Percentiles rank a stretch among this genome's conserved stretches.
These are phyloP conservation scores for Trichoderma koningiopsis DNA, from an alignment of 2,329 filamentous ascomycete species.

Conservation along the genomic window DNA sequence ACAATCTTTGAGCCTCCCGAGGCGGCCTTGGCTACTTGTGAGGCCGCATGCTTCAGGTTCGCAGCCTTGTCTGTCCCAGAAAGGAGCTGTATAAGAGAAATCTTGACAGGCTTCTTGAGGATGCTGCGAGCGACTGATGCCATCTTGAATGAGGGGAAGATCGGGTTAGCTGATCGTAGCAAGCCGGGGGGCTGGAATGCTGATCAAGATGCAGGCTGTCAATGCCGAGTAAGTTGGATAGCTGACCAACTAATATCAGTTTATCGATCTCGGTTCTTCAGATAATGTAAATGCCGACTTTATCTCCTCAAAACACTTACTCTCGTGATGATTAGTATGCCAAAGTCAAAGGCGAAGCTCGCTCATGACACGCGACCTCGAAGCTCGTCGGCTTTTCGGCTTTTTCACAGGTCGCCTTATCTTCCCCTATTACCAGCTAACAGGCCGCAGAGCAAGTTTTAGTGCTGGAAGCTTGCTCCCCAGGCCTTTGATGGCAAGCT, in stretches of 20 bases:
- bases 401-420: neutral
- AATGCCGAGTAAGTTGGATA: neutral
- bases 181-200: neutral
- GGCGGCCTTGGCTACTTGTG: slow-evolving; percentile 81
- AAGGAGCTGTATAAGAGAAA: slow-evolving; percentile 80
- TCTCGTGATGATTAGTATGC: neutral
- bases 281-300: neutral
- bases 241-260: neutral
- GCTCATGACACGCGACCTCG: neutral
- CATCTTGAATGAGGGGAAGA: neutral
- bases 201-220: neutral
- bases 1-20: slow-evolving; percentile 77
- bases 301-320: neutral
- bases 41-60: slow-evolving; percentile 79
- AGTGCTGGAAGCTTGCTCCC: neutral
- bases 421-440: neutral
- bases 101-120: slow-evolving; percentile 75
- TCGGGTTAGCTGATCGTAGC: neutral
- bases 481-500: neutral
- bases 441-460: neutral
- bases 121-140: neutral
- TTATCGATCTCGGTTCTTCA: neutral
- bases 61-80: slow-evolving; percentile 78
- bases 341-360: neutral
- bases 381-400: slow-evolving; percentile 17